Evolutionary conservation across 257 asterid genomes (phyloP).

Genomic region (Avicennia marina): DNA sequence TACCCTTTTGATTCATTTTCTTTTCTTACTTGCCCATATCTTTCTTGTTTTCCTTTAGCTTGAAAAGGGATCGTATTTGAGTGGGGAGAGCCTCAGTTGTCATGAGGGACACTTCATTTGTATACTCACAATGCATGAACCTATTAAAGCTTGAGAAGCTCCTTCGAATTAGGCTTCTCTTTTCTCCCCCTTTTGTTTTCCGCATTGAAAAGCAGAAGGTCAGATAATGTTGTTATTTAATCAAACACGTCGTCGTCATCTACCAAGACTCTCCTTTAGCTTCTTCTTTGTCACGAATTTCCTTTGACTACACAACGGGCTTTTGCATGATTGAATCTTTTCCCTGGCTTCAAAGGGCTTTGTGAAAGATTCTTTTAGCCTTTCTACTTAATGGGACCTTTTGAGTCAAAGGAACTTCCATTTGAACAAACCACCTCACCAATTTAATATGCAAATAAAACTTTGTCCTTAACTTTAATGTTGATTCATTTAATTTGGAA

Average conservation of each 20-base stretch:
- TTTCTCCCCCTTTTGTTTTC: background rate
- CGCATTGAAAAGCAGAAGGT: background rate
- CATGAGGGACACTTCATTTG: too few relatives aligned
- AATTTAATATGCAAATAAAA: too few relatives aligned
- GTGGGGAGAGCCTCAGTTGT: too few relatives aligned
- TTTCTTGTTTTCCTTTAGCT: too few relatives aligned
- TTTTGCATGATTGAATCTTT: conserved; percentile 19
- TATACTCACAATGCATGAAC: too few relatives aligned
- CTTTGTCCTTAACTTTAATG: too few relatives aligned
- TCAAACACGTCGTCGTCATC: background rate
- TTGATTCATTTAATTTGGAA: too few relatives aligned
- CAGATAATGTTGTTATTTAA: background rate
- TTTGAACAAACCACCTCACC: background rate
- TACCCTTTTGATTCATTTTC: too few relatives aligned
- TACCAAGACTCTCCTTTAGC: conserved; percentile 3
- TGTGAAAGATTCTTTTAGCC: conserved; percentile 10
- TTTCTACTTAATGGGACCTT: background rate
- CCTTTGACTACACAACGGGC: conserved; percentile 11
- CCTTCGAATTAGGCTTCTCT: background rate
- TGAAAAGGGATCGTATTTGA: too few relatives aligned
- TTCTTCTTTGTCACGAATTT: conserved; percentile 15
- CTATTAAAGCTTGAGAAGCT: too few relatives aligned
- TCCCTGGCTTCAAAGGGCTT: background rate
- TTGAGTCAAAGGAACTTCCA: background rate
- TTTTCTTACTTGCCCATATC: too few relatives aligned